A percentile compares a stretch with the other conserved stretches of the same genome.
phyloP scores from a whole-genome alignment of 148 eudicot species.

The Spergularia bocconei region DNA sequence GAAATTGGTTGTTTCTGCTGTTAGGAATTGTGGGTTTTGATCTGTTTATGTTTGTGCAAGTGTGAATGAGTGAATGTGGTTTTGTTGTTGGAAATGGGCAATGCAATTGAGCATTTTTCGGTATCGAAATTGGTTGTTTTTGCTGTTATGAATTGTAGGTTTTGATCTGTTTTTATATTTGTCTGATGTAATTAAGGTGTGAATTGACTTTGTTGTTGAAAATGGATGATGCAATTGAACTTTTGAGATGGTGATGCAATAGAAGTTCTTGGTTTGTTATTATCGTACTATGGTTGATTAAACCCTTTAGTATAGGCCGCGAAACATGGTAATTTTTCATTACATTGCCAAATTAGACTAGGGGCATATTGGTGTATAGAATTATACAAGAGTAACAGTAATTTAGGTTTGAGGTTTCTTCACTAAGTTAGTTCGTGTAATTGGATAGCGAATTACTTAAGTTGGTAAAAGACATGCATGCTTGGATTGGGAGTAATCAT shows the following conservation, averaged over 20 bases:
- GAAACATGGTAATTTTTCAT: background rate
- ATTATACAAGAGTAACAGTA: background rate
- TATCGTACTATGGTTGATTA: background rate
- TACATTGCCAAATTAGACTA: background rate
- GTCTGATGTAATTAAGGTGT: too few relatives aligned
- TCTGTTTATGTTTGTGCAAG: background rate
- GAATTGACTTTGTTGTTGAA: background rate
- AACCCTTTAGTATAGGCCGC: too few relatives aligned
- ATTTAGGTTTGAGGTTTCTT: background rate
- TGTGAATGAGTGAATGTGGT: too few relatives aligned
- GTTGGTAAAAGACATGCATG: background rate
- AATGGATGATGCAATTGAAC: background rate
- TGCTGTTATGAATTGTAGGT: constrained; percentile 5
- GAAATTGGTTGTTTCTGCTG: background rate
- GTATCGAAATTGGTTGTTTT: background rate
- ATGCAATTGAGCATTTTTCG: background rate
- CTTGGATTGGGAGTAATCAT: background rate
- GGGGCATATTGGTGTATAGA: background rate
- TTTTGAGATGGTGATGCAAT: background rate
- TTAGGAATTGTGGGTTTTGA: constrained; percentile 15
- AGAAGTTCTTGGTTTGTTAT: background rate
- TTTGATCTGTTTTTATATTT: constrained; percentile 15
- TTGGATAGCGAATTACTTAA: background rate
- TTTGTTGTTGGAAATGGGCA: background rate
- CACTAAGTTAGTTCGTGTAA: background rate